A percentile compares a stretch with the other conserved stretches of the same genome.
Evolutionary conservation across 306 rosid species (phyloP).

Genomic region (Inga leiocalycina): DNA sequence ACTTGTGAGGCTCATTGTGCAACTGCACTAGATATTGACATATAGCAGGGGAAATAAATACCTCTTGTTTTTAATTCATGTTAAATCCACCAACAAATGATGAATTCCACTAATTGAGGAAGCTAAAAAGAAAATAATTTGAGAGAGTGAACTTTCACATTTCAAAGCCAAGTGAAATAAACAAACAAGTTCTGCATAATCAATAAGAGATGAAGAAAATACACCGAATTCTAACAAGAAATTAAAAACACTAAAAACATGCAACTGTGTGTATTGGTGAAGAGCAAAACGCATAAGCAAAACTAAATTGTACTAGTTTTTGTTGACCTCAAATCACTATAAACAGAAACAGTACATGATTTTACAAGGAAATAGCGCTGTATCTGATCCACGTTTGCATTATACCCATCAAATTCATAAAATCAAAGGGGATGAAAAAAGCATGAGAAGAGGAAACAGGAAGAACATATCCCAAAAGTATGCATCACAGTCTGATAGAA

Average conservation of each 20-base stretch:
- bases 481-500: no score
- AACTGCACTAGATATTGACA: constrained; percentile 1
- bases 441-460: background rate
- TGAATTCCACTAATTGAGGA: no score
- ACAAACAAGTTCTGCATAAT: background rate
- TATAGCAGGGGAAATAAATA: constrained; percentile 18
- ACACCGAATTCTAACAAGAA: background rate
- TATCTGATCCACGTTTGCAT: background rate
- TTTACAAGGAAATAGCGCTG: constrained; percentile 7
- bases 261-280: background rate
- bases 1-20: background rate
- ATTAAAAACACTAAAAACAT: background rate
- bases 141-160: background rate
- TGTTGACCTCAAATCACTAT: background rate
- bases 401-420: no score
- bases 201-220: constrained; percentile 1
- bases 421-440: background rate
- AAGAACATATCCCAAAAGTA: background rate
- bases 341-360: background rate
- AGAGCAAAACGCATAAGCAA: background rate
- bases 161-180: constrained; percentile 4
- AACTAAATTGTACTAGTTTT: background rate
- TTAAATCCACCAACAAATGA: constrained; percentile 67
- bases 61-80: constrained; percentile 68
- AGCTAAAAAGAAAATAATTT: no score